These are phyloP conservation scores for Hypoxylon cercidicola DNA, from an alignment of 495 filamentous ascomycete genomes.

Conservation along the genomic window DNA sequence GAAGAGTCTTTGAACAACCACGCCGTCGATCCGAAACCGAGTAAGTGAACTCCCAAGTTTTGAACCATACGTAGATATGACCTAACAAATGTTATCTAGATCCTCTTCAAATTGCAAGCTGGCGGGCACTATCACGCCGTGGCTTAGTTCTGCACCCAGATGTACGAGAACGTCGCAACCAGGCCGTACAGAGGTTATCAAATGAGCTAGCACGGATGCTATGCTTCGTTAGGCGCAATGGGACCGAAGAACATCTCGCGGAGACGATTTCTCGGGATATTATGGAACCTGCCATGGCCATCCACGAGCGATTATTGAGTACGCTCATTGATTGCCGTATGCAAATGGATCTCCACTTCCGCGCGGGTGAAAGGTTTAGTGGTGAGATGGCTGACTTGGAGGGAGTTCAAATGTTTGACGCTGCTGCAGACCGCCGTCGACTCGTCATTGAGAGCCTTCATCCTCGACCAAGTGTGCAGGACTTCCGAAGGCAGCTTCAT, in stretches of 20 bases:
- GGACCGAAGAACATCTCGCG: slow-evolving; percentile 29
- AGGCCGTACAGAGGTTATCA: slow-evolving; percentile 21
- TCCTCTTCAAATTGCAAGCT: slow-evolving; percentile 14
- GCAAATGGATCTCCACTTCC: slow-evolving; percentile 21
- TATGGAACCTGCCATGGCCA: slow-evolving; percentile 41
- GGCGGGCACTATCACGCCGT: slow-evolving; percentile 46
- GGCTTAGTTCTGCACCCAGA: slow-evolving; percentile 41
- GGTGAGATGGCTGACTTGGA: slow-evolving; percentile 7
- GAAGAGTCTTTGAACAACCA: slow-evolving; percentile 41
- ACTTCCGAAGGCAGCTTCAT: slow-evolving; percentile 33
- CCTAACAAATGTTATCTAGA: too few relatives aligned
- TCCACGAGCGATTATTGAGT: slow-evolving; percentile 46
- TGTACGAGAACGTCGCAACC: slow-evolving; percentile 26
- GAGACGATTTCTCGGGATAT: background rate
- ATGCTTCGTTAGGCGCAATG: slow-evolving; percentile 22
- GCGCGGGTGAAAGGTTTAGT: background rate
- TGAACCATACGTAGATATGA: too few relatives aligned
- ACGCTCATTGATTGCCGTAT: slow-evolving; percentile 47
- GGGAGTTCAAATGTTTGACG: slow-evolving; percentile 45
- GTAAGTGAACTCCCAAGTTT: slow-evolving; percentile 29
- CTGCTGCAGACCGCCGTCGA: slow-evolving; percentile 40
- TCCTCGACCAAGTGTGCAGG: slow-evolving; percentile 28
- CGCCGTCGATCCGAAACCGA: slow-evolving; percentile 43
- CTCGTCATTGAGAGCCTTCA: slow-evolving; percentile 43
- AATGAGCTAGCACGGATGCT: slow-evolving; percentile 26